Conservation (phyloP, 306 rosid species). For the Begonia fuchsioides region DNA sequence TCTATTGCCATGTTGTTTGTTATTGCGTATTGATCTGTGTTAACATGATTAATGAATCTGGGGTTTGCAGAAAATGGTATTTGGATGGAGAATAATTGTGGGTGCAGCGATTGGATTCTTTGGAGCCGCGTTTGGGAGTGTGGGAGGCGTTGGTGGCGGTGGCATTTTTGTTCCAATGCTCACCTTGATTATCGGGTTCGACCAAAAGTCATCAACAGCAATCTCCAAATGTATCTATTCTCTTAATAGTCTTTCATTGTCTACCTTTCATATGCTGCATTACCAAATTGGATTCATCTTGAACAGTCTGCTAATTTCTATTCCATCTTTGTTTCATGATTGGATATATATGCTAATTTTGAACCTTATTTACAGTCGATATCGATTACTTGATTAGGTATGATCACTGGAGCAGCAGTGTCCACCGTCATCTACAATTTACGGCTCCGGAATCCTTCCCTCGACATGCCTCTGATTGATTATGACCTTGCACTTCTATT, state of each 20-base stretch:
- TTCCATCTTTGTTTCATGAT: no score
- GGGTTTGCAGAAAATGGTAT: constrained; percentile 42
- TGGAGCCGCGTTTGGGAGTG: constrained; percentile 82
- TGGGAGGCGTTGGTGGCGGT: constrained; percentile 91
- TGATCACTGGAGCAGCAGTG: constrained; percentile 64
- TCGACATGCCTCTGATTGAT: constrained; percentile 52
- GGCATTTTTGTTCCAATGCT: constrained; percentile 90
- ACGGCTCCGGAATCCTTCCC: constrained; percentile 57
- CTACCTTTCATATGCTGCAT: no score
- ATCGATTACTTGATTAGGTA: constrained; percentile 22
- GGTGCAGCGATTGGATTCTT: constrained; percentile 51
- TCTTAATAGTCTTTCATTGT: neutral
- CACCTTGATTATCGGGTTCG: constrained; percentile 59
- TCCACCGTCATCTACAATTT: constrained; percentile 67
- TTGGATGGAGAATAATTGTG: constrained; percentile 58
- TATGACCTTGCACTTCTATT: constrained; percentile 67
- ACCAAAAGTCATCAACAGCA: constrained; percentile 67
- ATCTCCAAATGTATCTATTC: constrained; percentile 52
- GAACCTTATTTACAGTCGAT: no score
- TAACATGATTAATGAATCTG: neutral
- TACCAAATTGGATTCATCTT: no score
- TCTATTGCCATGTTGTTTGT: no score
- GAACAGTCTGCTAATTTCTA: no score
- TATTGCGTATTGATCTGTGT: no score
- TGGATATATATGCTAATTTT: no score